Evolutionary conservation across 768 basidiomycete genomes (phyloP), one percentile per base, ranked within the genome.

Genomic region (Mycena kentingensis): DNA sequence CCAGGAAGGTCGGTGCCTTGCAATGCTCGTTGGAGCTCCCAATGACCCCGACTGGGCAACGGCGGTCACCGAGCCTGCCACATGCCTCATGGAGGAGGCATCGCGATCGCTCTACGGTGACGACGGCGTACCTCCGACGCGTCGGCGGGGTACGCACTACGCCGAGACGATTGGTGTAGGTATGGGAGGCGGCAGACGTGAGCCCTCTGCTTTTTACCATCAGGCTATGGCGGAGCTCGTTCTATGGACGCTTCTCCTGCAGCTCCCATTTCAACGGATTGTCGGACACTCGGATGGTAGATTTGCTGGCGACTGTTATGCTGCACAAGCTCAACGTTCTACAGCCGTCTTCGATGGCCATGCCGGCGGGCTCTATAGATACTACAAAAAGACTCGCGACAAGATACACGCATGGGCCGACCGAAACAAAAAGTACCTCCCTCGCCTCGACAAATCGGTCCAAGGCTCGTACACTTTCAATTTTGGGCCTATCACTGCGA

Each of bases 401-500:
- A 5, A 21, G n/a, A 8, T 42, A 11, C 26, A 7, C 21, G 6
- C 21, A 7, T 7, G 13, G 41, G n/a, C n/a, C n/a, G n/a, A n/a
- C n/a, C n/a, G n/a, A n/a, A n/a, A n/a, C n/a, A 42, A 24, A 24
- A 19, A 19, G 7, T 27, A 7, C 5, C 41, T 42, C 7, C 41
- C 5, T 26, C 41, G 41, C 25, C 7, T 42, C 21, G 19, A 39
- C 5, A 22, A 8, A 12, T 42, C 41, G 7, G 36, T 68, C 2
- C 72, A 66, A n/a, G 46, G 65, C 0, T 45, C 55, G 0, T 31
- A 45, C 0, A 67, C 64, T 0, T 61, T 71, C 55, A 72, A 73
- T 50, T 55, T 70, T 16, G 70, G 69, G 0, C 54, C 58, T 0
- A 35, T 41, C 1, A 62, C 60, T 0, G 37, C 55, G 0, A 62